phyloP scores from a whole-genome alignment of 371 early-diverging fungal species.

The Mortierella sp. region DNA sequence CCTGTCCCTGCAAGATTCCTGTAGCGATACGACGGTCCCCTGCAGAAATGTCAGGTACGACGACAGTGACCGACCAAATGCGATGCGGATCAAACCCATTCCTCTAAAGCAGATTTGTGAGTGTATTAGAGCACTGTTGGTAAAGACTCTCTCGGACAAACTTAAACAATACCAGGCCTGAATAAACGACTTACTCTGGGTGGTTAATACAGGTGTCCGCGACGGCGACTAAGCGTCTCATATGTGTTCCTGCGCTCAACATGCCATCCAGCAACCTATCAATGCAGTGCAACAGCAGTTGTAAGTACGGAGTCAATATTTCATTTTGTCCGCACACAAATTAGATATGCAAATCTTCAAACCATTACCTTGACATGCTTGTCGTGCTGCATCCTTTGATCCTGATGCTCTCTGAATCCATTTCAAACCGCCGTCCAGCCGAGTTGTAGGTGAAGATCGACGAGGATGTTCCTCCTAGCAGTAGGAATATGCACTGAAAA shows the following conservation, averaged over 20 bases:
- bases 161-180: neutral
- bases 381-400: slow-evolving; percentile 60
- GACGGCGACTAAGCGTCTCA: slow-evolving; percentile 53
- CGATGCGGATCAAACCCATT: slow-evolving; percentile 62
- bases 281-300: neutral
- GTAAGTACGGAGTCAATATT: neutral
- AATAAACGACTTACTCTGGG: slow-evolving; percentile 45
- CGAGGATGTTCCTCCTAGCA: slow-evolving; percentile 39
- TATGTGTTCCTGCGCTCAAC: slow-evolving; percentile 57
- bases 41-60: slow-evolving; percentile 61
- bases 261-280: slow-evolving; percentile 51
- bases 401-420: slow-evolving; percentile 41
- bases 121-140: neutral
- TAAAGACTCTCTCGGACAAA: neutral
- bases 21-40: slow-evolving; percentile 49
- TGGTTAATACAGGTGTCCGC: slow-evolving; percentile 56
- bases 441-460: slow-evolving; percentile 32
- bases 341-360: neutral
- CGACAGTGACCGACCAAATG: slow-evolving; percentile 63
- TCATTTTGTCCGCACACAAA: neutral
- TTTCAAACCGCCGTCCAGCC: slow-evolving; percentile 40
- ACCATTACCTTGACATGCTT: slow-evolving; percentile 41
- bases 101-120: slow-evolving; percentile 33
- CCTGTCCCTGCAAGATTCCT: slow-evolving; percentile 24
- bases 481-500: slow-evolving; percentile 24